Conservation (phyloP, 2,329 filamentous ascomycete species). For the Pyricularia pennisetigena region DNA sequence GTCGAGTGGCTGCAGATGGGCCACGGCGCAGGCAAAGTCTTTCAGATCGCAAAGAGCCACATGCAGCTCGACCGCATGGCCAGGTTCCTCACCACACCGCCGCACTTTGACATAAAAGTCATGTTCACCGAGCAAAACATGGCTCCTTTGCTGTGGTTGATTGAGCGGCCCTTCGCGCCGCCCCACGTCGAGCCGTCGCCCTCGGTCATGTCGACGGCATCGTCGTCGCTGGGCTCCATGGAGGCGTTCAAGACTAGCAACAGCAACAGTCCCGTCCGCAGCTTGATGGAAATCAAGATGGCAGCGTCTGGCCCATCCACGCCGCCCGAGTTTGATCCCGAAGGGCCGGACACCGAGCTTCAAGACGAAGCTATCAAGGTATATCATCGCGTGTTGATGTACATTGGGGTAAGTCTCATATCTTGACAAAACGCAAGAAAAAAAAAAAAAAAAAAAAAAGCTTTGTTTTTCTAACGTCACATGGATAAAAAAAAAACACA, state of each 20-base stretch:
- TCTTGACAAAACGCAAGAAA: too few species aligned
- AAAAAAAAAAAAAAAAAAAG: too few species aligned
- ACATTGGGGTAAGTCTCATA: neutral
- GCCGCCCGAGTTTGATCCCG: neutral
- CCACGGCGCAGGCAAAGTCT: slow-evolving; percentile 22
- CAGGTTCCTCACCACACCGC: slow-evolving; percentile 17
- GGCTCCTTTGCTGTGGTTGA: slow-evolving; percentile 20
- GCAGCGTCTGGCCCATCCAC: neutral
- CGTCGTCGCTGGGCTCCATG: neutral
- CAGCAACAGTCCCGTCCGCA: neutral
- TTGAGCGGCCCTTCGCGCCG: slow-evolving; percentile 15
- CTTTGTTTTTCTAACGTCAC: neutral
- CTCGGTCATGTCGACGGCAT: neutral
- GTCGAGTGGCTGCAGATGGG: slow-evolving; percentile 21
- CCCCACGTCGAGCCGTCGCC: neutral
- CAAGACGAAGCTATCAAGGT: neutral
- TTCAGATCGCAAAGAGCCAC: slow-evolving; percentile 16
- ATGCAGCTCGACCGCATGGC: slow-evolving; percentile 12
- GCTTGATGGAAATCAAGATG: neutral
- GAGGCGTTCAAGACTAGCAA: neutral
- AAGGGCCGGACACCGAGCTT: neutral
- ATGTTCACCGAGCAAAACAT: slow-evolving; percentile 20
- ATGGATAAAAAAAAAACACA: neutral
- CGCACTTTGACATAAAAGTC: slow-evolving; percentile 19
- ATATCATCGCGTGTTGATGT: neutral